Percentiles rank a stretch among this genome's conserved stretches.
Conservation (phyloP, 2,329 filamentous ascomycete species). For the Cylindrodendrum hubeiense region DNA sequence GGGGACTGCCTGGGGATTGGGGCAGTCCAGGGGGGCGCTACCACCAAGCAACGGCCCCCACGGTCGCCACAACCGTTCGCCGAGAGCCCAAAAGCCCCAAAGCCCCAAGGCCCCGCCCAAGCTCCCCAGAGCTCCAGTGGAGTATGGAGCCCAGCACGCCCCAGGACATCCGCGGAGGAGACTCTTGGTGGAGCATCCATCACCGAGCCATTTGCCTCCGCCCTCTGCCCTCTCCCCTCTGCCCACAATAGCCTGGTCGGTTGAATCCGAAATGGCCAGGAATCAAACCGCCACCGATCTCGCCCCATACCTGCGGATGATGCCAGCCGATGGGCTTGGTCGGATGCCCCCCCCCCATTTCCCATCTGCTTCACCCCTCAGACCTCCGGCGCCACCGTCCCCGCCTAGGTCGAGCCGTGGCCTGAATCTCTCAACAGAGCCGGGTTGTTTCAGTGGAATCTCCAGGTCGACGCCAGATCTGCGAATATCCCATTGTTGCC, state of each 20-base stretch:
- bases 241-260: not conserved
- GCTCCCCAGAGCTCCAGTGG: conserved; percentile 19
- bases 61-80: conserved; percentile 21
- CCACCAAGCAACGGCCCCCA: conserved; percentile 44
- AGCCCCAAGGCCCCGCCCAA: not conserved
- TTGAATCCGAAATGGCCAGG: not conserved
- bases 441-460: conserved; percentile 15
- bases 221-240: not conserved
- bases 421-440: not conserved
- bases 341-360: conserved; percentile 1
- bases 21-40: conserved; percentile 19
- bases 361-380: conserved; percentile 3
- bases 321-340: not conserved
- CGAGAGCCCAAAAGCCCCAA: conserved; percentile 17
- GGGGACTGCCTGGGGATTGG: conserved; percentile 27
- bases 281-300: not conserved
- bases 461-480: not conserved
- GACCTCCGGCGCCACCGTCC: conserved; percentile 15
- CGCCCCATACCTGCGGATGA: conserved; percentile 7
- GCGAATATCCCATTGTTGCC: not conserved
- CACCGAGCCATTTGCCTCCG: no score
- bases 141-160: not conserved
- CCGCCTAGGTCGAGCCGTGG: conserved; percentile 2
- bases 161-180: not conserved
- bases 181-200: not conserved